Evolutionary conservation across 192 early-diverging fungal genomes (phyloP), one percentile per base, ranked within the genome.

Genomic region (Coemansia sp.): DNA sequence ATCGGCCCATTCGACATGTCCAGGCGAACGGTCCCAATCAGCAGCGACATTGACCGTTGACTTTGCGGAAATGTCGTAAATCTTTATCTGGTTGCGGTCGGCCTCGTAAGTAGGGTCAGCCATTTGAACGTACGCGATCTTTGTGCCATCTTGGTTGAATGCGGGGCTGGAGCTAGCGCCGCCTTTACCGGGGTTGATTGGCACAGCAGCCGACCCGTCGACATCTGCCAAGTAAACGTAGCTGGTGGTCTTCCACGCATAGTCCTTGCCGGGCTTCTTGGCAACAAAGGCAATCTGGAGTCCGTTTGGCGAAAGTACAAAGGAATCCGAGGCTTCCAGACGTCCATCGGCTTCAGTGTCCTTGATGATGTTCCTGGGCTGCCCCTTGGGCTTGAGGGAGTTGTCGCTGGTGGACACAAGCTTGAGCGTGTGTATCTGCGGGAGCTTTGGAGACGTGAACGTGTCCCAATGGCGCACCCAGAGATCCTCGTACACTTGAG

Each of bases 391-490:
- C 43, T 38, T 61, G 23, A 81, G 84, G 50, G 65, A 66, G 53
- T 66, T 74, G 33, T 83, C 65, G 36, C 66, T 54, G 48, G 65
- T 58, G 46, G 69, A 38, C 9, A n/a, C 60, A 55, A 88, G 68
- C 13, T 66, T 61, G 29, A 86, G 77, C 0, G 80, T 61, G 73
- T 90, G 87, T 58, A 90, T 84, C 60, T 88, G 85, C 38, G 86
- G 81, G 62, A 84, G 75, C 75, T 89, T 88, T 25, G 86, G 79
- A 38, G 84, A 69, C 2, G 81, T 71, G 59, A 85, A 90, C 7
- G 79, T 72, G 62, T 94, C 92, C 91, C 92, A 94, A 66, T 94
- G 92, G 33, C 92, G 85, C 43, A 94, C 87, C 87, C 89, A 91
- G 62, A 94, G 77, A 25, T 87, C 71, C 22, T 92, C 88, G 74